These are phyloP conservation scores for Penicillium sp. DNA, from an alignment of 2,329 filamentous ascomycete genomes.

Conservation along the genomic window DNA sequence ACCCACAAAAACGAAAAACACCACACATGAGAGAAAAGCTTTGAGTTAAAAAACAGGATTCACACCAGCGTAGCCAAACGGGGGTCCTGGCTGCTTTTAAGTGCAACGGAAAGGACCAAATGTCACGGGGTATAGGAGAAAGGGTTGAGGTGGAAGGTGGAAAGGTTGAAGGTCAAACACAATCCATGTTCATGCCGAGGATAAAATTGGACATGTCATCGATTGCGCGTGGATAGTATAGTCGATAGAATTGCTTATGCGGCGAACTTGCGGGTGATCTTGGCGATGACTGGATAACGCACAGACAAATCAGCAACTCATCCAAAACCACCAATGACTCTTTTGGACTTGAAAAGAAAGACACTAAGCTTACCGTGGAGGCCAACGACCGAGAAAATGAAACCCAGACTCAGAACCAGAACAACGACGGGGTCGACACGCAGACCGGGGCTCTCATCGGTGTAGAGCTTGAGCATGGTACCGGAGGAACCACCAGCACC, in stretches of 20 bases:
- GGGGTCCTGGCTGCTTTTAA: conserved; percentile 10
- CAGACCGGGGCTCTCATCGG: conserved; percentile 93
- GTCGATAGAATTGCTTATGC: conserved; percentile 41
- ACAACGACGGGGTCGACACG: conserved; percentile 99
- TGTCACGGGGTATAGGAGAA: conserved; percentile 28
- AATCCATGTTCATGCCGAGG: conserved; percentile 1
- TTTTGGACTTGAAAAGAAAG: not conserved
- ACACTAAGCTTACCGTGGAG: conserved; percentile 75
- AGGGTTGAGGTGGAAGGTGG: conserved; percentile 9
- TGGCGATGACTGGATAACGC: conserved; percentile 74
- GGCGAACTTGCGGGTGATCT: conserved; percentile 85
- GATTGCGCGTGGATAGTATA: not conserved
- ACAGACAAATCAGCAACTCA: conserved; percentile 14
- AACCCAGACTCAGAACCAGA: conserved; percentile 91
- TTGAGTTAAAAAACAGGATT: conserved; percentile 11
- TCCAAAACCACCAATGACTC: conserved; percentile 5
- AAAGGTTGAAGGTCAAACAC: not conserved
- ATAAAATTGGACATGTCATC: not conserved
- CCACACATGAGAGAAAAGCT: conserved; percentile 22
- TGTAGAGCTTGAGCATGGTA: conserved; percentile 99
- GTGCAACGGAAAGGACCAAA: conserved; percentile 17
- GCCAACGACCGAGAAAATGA: conserved; percentile 98
- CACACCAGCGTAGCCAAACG: conserved; percentile 15
- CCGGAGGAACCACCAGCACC: conserved; percentile 94
- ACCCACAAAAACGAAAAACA: conserved; percentile 22